Evolutionary conservation across 202 grass and related monocot species (phyloP), one percentile per base, ranked within the genome.

Genomic region (Panicum hallii): DNA sequence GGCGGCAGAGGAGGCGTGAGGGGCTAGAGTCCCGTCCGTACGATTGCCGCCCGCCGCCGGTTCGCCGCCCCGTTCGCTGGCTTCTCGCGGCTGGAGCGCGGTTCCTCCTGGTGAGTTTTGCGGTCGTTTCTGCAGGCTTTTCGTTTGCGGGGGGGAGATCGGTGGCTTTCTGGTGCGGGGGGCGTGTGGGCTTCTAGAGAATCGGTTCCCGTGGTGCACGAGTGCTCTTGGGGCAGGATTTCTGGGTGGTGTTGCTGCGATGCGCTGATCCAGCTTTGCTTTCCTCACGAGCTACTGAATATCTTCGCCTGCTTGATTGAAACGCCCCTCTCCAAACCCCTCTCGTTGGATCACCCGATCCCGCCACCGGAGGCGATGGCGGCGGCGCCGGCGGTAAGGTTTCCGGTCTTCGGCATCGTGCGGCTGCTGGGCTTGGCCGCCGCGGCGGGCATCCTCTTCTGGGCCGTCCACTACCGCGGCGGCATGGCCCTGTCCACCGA

Each of bases 391-490:
- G 79, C 36, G 43, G 75, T 96, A 54, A 73, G 72, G 41, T 92
- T 94, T 57, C 91, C 91, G n/a, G 63, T 96, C 70, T 81, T 90
- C 19, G 83, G 70, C 16, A 16, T 96, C 52, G 91, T 90, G 77
- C 93, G 93, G 30, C 49, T 84, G 38, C 88, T 89, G 67, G 88
- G 88, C 19, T 44, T 76, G 36, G 64, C 81, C 5, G 82, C 81
- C 5, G 82, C 88, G 2, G 86, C 70, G 36, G 69, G 69, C 26
- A 91, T 99, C 62, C 16, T 96, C 73, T 82, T 88, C 79, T 99
- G 97, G 97, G 90, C 93, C 82, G 52, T 97, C 75, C 87, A 94
- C 82, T 99, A 91, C 84, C 93, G 97, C 52, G 93, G 97, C 26
- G 97, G 97, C 40, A 80, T 99, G 84, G 80, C 93, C 22, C 74